Conservation (phyloP, 352 stramenopile species). For the Phytophthora ramorum region DNA sequence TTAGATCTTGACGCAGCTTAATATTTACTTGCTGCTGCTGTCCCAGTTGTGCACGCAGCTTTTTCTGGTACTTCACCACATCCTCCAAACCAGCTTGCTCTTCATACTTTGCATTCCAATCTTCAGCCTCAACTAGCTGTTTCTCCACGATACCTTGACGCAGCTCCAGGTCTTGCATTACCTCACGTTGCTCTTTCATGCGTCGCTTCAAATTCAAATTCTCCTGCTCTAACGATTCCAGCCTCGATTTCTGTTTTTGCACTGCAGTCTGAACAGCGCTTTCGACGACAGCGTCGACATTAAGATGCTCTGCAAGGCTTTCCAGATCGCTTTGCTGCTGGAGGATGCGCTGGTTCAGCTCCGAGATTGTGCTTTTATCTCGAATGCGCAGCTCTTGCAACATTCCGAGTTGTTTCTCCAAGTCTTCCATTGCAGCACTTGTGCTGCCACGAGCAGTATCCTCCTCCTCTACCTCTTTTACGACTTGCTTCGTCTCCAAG, state of each 20-base stretch:
- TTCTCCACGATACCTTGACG: constrained; percentile 67
- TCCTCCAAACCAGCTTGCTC: constrained; percentile 68
- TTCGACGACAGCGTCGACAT: constrained; percentile 43
- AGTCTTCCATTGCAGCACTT: constrained; percentile 35
- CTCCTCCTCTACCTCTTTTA: constrained; percentile 11
- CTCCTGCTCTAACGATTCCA: constrained; percentile 37
- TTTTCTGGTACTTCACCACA: constrained; percentile 78
- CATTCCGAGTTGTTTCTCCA: constrained; percentile 67
- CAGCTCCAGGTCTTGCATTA: constrained; percentile 64
- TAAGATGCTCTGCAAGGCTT: constrained; percentile 61
- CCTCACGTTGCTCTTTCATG: constrained; percentile 54
- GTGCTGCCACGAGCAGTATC: constrained; percentile 11
- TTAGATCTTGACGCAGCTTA: constrained; percentile 64
- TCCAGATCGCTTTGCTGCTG: constrained; percentile 70
- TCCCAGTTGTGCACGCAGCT: constrained; percentile 67
- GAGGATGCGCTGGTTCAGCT: constrained; percentile 61
- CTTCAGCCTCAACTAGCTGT: constrained; percentile 58
- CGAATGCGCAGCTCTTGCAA: constrained; percentile 73
- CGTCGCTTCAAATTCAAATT: constrained; percentile 50
- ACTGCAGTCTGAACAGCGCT: constrained; percentile 45
- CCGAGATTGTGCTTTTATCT: constrained; percentile 65
- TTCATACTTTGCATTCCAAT: constrained; percentile 80
- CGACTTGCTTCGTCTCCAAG: constrained; percentile 14
- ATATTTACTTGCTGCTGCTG: constrained; percentile 67
- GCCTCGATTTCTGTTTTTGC: constrained; percentile 39